Conservation (phyloP, 345 rosid genomes). For the Moringa oleifera region DNA sequence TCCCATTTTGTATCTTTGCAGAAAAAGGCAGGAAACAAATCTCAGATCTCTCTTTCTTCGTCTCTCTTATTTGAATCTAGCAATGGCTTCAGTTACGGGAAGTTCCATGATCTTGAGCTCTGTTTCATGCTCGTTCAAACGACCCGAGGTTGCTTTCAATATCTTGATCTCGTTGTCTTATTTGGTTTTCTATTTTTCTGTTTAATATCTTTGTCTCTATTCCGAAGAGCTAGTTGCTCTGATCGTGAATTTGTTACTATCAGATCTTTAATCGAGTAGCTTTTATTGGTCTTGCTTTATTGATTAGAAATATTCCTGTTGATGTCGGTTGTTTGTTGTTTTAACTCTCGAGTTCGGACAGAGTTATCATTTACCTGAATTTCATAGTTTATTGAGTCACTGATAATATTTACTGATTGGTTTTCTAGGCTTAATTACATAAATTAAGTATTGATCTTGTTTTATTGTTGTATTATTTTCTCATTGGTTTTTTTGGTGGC, state of each 20-base stretch:
- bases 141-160: conserved; percentile 13
- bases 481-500: too few relatives aligned
- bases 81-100: conserved; percentile 37
- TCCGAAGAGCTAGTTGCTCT: neutral
- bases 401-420: too few relatives aligned
- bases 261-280: too few relatives aligned
- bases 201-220: neutral
- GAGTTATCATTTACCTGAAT: too few relatives aligned
- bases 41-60: neutral
- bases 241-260: neutral
- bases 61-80: neutral
- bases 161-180: neutral
- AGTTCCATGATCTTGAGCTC: conserved; percentile 21
- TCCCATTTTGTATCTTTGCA: neutral
- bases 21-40: neutral
- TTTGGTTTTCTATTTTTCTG: neutral
- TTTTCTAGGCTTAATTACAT: too few relatives aligned
- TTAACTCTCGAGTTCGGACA: too few relatives aligned
- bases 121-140: conserved; percentile 25
- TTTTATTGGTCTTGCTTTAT: too few relatives aligned
- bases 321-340: too few relatives aligned
- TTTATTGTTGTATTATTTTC: too few relatives aligned
- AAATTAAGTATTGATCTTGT: too few relatives aligned
- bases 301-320: too few relatives aligned
- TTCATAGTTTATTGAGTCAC: too few relatives aligned